Evolutionary conservation across 768 basidiomycete species (phyloP), one percentile per base, ranked within the genome.

Genomic region (Tricholoma terreum): DNA sequence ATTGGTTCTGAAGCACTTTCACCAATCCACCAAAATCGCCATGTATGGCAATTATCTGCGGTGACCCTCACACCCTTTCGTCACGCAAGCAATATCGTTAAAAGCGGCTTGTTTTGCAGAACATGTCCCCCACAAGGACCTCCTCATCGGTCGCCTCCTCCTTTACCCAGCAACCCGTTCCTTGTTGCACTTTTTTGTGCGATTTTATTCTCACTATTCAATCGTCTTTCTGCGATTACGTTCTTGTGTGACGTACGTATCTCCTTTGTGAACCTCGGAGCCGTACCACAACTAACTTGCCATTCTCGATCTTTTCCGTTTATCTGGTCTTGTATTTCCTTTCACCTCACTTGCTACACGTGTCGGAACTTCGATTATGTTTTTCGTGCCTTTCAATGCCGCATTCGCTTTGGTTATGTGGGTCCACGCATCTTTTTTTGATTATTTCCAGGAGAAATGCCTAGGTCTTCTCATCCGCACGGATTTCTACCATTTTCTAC

Each of bases 21-120:
- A 59, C 61, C 59, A 64, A 65, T 65, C 65, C 17, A 8, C n/a
- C 4, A 22, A 56, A 59, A 62, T 64, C 36, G 17, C 59, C 49
- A 50, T 52, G n/a, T 59, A 52, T 58, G 63, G 64, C 2, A 35
- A 63, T 61, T 61, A 46, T 58, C 21, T 35, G 53, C 6, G 30
- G 63, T 66, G 54, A 64, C 65, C 6, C 24, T 65, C 42, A 61
- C 62, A 55, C 17, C 22, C 33, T 36, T 10, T 30, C 21, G 63
- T 66, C 50, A 64, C 65, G 21, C 57, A 24, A 45, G 33, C 17
- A 30, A 56, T 58, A 24, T 56, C 40, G 58, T 60, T 64, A 64
- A 62, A 66, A 64, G 63, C 56, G 50, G 30, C 54, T 21, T 56
- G 27, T 50, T 48, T 27, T 21, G 38, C 17, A 48, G 35, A 45